Percentiles rank a stretch among this genome's conserved stretches.
These are phyloP conservation scores for Butyriboletus loyo DNA, from an alignment of 768 basidiomycete species.

Conservation along the genomic window DNA sequence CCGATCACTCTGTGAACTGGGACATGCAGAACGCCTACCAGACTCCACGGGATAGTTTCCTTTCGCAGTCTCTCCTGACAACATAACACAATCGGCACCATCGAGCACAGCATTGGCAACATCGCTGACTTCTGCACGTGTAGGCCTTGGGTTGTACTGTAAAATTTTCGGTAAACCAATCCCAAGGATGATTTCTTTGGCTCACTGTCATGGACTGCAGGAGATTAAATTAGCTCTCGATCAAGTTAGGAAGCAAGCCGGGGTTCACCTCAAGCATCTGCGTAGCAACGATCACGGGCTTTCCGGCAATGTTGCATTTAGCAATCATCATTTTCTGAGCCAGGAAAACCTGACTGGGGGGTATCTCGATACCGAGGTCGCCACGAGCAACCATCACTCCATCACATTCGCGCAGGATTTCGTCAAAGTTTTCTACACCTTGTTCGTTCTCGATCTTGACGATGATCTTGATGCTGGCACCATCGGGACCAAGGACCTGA, in stretches of 20 bases:
- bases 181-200: background rate
- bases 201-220: slow-evolving; percentile 89
- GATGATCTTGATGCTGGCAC: slow-evolving; percentile 96
- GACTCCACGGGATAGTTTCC: slow-evolving; percentile 95
- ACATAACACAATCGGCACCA: slow-evolving; percentile 99
- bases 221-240: slow-evolving; percentile 9
- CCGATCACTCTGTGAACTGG: background rate
- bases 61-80: slow-evolving; percentile 99
- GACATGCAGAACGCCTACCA: slow-evolving; percentile 45
- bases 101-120: slow-evolving; percentile 99
- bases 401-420: slow-evolving; percentile 91
- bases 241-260: background rate
- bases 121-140: slow-evolving; percentile 98
- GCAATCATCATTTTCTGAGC: slow-evolving; percentile 99
- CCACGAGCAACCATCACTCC: slow-evolving; percentile 99
- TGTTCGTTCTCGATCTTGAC: slow-evolving; percentile 99
- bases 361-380: slow-evolving; percentile 99
- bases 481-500: slow-evolving; percentile 89
- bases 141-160: slow-evolving; percentile 96
- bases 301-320: slow-evolving; percentile 97
- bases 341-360: slow-evolving; percentile 98
- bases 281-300: slow-evolving; percentile 97
- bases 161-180: slow-evolving; percentile 8
- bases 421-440: slow-evolving; percentile 98
- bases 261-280: slow-evolving; percentile 92